Base-by-base conservation (phyloP, 768 basidiomycete species). In the Agaricus bisporus region DNA sequence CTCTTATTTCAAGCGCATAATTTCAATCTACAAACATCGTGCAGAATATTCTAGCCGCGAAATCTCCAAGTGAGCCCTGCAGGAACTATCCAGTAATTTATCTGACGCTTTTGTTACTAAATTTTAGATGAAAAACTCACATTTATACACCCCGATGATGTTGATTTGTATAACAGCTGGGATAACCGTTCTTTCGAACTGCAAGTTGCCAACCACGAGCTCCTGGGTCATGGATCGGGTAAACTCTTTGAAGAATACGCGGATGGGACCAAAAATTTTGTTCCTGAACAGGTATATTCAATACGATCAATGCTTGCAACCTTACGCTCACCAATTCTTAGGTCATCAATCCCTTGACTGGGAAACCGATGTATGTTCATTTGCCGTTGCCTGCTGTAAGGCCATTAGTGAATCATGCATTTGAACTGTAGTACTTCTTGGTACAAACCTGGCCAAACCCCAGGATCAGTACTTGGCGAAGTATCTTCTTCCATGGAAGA, bases 401-500 rank as follows among this genome's bases (percentile, higher is more conserved):
- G 32, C 54, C 32, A 26, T 46, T 20, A 25, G 37, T 45, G 56
- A 15, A 52, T 43, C 14, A 48, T 29, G 25, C 32, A 41, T 37
- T 18, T 51, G 36, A n/a, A 41, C 6, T 43, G 3, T 49, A 91
- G 88, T 51, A 76, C 80, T 3, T 84, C 87, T 14, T 94, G 91
- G 91, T 95, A 95, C 68, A 88, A 88, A 64, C 79, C 86, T 32
- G 91, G 91, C 7, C 91, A 92, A 67, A 91, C 87, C 0, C 79
- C 89, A 37, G 87, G 82, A 46, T 83, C 89, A 9, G 85, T 92
- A 1, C 74, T 95, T 1, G 91, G 91, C 0, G 87, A 92, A 56
- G 87, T 91, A 7, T 91, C 89, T 3, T 92, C 91, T 0, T 93
- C 91, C 1, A 82, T 93, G 81, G 92, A 94, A 68, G 91, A 94